Percentiles rank a stretch among this genome's conserved stretches.
Conservation (phyloP, 805 yeast genomes). For the Yarrowia phangngaensis region DNA sequence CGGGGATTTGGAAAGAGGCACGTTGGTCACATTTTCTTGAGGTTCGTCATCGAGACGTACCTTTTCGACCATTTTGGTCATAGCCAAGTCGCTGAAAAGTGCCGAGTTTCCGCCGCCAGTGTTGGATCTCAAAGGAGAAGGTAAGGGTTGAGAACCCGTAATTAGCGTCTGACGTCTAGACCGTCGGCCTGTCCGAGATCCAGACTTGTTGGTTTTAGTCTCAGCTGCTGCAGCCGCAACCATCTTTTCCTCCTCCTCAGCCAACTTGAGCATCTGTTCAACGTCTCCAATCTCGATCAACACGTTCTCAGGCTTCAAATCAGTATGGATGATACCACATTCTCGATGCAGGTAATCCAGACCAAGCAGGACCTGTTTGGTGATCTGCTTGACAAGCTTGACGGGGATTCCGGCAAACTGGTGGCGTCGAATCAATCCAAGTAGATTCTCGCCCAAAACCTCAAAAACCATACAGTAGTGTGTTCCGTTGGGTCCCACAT, state of each 20-base stretch:
- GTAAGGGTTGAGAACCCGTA: slow-evolving; percentile 89
- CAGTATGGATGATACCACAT: slow-evolving; percentile 73
- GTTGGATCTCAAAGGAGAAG: slow-evolving; percentile 71
- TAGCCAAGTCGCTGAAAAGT: slow-evolving; percentile 29
- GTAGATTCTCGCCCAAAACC: slow-evolving; percentile 87
- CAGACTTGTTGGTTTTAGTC: slow-evolving; percentile 31
- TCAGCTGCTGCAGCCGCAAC: slow-evolving; percentile 45
- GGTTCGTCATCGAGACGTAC: slow-evolving; percentile 9
- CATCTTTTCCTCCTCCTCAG: slow-evolving; percentile 56
- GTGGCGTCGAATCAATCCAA: slow-evolving; percentile 76
- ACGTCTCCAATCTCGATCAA: slow-evolving; percentile 79
- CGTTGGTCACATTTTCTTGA: not conserved
- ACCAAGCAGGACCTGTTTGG: slow-evolving; percentile 71
- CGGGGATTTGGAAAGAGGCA: slow-evolving; percentile 14
- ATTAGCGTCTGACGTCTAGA: slow-evolving; percentile 68
- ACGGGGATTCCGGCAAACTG: slow-evolving; percentile 76
- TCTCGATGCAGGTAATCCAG: slow-evolving; percentile 67
- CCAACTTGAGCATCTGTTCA: slow-evolving; percentile 66
- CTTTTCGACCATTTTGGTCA: slow-evolving; percentile 25
- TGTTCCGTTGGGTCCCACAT: slow-evolving; percentile 83
- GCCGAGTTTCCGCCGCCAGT: slow-evolving; percentile 26
- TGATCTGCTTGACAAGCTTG: slow-evolving; percentile 71
- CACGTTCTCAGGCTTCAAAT: slow-evolving; percentile 70
- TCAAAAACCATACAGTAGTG: slow-evolving; percentile 98
- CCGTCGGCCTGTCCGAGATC: slow-evolving; percentile 28